Evolutionary conservation across 2,329 filamentous ascomycete species (phyloP).

Genomic region (Arthroderma uncinatum): DNA sequence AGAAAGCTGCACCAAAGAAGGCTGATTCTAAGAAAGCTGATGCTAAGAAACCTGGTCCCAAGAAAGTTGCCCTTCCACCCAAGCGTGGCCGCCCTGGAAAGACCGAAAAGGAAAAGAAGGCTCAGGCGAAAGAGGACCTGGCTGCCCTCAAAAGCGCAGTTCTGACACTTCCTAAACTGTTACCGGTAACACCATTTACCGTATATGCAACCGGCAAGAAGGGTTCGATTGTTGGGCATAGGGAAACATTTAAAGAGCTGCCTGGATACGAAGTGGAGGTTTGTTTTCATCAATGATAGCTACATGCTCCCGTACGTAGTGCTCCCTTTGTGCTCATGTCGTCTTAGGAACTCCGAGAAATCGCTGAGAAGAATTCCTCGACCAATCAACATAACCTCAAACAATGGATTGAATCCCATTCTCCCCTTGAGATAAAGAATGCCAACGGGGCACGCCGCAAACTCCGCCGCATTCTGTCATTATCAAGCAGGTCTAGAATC

Average conservation of each 20-base stretch:
- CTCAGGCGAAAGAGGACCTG: conserved; percentile 18
- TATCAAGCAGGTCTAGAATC: conserved; percentile 12
- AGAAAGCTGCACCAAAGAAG: conserved; percentile 3
- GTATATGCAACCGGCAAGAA: conserved; percentile 19
- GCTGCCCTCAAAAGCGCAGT: conserved; percentile 26
- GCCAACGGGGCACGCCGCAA: conserved; percentile 48
- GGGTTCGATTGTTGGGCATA: conserved; percentile 9
- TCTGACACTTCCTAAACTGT: conserved; percentile 27
- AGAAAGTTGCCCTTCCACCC: no score
- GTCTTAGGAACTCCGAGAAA: conserved; percentile 31
- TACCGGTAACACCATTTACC: conserved; percentile 20
- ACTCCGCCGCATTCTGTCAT: conserved; percentile 20
- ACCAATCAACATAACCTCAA: conserved; percentile 37
- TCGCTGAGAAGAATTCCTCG: conserved; percentile 40
- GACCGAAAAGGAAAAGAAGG: conserved; percentile 23
- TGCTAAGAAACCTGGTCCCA: conserved; percentile 15
- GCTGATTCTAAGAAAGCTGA: conserved; percentile 14
- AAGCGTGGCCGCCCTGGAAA: no score
- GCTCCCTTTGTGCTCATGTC: not conserved
- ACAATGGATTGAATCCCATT: conserved; percentile 45
- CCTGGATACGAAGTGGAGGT: conserved; percentile 29
- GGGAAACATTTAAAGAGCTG: conserved; percentile 26
- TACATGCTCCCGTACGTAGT: conserved; percentile 5
- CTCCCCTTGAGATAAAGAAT: conserved; percentile 45
- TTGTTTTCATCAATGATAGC: conserved; percentile 9